These are phyloP conservation scores for Gloeopeniophorella convolvens DNA, from an alignment of 768 basidiomycete species.

Conservation along the genomic window DNA sequence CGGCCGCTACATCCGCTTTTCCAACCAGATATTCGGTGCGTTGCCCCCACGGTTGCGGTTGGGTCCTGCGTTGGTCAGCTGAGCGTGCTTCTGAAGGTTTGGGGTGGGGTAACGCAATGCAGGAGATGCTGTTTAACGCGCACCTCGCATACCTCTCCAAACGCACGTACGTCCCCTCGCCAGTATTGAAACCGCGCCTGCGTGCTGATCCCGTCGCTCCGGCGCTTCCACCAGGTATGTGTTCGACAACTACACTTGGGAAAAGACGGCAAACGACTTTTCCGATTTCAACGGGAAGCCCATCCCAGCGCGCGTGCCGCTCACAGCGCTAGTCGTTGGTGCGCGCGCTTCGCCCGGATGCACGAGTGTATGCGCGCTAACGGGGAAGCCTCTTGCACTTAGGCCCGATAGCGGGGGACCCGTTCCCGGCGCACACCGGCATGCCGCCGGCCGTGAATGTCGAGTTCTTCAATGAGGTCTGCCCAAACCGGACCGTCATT, in stretches of 20 bases:
- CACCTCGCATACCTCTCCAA: slow-evolving; percentile 41
- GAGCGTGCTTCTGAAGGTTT: no score
- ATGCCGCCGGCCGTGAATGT: slow-evolving; percentile 32
- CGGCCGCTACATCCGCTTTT: slow-evolving; percentile 15
- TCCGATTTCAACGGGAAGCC: slow-evolving; percentile 41
- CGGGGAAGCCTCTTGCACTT: not conserved
- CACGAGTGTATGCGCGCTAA: slow-evolving; percentile 17
- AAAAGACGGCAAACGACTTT: slow-evolving; percentile 31
- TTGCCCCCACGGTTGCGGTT: not conserved
- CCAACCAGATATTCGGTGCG: slow-evolving; percentile 14
- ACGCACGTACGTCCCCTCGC: slow-evolving; percentile 37
- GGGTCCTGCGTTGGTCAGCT: no score
- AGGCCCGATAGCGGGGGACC: slow-evolving; percentile 39
- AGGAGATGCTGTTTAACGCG: slow-evolving; percentile 49
- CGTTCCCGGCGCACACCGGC: slow-evolving; percentile 29
- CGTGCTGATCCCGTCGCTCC: not conserved
- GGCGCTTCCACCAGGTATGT: slow-evolving; percentile 32
- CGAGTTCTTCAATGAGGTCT: slow-evolving; percentile 36
- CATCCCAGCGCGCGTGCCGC: slow-evolving; percentile 48
- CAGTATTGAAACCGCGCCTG: not conserved
- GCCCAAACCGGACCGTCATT: slow-evolving; percentile 33
- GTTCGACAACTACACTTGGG: slow-evolving; percentile 56
- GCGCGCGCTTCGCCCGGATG: no score
- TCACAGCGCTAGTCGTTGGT: slow-evolving; percentile 50
- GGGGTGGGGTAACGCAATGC: slow-evolving; percentile 60